Conservation (phyloP, 2,329 filamentous ascomycete species). For the Huntiella savannae region DNA sequence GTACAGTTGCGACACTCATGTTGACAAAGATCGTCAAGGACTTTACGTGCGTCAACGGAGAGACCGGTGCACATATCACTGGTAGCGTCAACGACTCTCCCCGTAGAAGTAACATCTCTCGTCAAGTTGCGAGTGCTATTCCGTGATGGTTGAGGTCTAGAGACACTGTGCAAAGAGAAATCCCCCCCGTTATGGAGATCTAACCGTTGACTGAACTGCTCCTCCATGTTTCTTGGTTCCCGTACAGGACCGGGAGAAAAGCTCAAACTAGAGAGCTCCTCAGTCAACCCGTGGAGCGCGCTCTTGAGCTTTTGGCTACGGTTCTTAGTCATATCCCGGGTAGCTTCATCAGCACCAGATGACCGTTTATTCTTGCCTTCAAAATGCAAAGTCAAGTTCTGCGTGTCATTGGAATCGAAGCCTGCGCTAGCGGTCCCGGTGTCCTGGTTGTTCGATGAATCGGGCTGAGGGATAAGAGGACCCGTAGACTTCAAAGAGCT, state of each 20-base stretch:
- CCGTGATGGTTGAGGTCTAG: not conserved
- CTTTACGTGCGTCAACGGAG: constrained; percentile 31
- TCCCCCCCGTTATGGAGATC: constrained; percentile 5
- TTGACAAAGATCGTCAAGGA: constrained; percentile 33
- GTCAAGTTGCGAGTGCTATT: constrained; percentile 5
- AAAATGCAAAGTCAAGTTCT: constrained; percentile 13
- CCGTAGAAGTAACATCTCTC: not conserved
- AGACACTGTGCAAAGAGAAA: constrained; percentile 6
- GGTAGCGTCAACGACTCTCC: not conserved
- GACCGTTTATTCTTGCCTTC: constrained; percentile 12
- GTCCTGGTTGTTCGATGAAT: constrained; percentile 7
- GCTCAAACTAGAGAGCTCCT: constrained; percentile 13
- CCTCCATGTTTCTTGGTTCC: constrained; percentile 6
- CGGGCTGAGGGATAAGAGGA: not conserved
- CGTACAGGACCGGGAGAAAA: constrained; percentile 4
- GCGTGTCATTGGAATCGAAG: constrained; percentile 14
- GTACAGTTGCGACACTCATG: constrained; percentile 38
- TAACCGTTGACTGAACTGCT: constrained; percentile 13
- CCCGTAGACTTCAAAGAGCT: constrained; percentile 12
- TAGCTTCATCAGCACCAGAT: constrained; percentile 11
- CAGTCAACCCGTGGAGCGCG: constrained; percentile 9
- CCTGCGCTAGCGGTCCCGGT: constrained; percentile 14
- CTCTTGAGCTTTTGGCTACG: constrained; percentile 8
- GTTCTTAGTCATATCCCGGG: not conserved
- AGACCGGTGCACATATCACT: constrained; percentile 23